Evolutionary conservation across 2,329 filamentous ascomycete genomes (phyloP).

Genomic region (Cercospora sp.): DNA sequence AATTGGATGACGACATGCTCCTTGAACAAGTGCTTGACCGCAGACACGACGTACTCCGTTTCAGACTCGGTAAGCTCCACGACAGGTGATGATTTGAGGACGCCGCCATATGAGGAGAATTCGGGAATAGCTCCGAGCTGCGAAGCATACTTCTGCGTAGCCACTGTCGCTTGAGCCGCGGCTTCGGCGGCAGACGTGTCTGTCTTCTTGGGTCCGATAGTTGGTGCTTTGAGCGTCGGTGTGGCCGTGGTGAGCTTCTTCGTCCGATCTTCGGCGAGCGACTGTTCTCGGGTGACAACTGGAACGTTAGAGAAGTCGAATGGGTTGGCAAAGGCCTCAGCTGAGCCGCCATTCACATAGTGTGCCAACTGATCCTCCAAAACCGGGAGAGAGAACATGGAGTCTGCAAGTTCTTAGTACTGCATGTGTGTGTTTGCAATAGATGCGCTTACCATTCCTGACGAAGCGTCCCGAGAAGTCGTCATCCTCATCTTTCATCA

Average conservation of each 20-base stretch:
- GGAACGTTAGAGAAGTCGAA: slow-evolving; percentile 93
- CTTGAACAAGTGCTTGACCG: slow-evolving; percentile 97
- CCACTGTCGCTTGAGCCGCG: slow-evolving; percentile 69
- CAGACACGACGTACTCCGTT: slow-evolving; percentile 92
- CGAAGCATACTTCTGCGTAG: slow-evolving; percentile 84
- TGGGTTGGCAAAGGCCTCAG: slow-evolving; percentile 75
- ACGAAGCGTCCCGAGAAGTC: slow-evolving; percentile 84
- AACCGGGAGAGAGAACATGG: slow-evolving; percentile 88
- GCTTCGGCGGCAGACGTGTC: slow-evolving; percentile 72
- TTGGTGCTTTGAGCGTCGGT: slow-evolving; percentile 90
- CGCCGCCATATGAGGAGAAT: slow-evolving; percentile 80
- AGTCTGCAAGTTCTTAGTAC: slow-evolving; percentile 59
- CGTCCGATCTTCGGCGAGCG: slow-evolving; percentile 90
- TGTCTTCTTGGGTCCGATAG: slow-evolving; percentile 73
- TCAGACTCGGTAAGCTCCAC: slow-evolving; percentile 95
- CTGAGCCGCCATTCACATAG: slow-evolving; percentile 92
- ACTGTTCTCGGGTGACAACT: slow-evolving; percentile 91
- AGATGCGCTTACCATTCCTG: slow-evolving; percentile 70
- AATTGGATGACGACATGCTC: slow-evolving; percentile 95
- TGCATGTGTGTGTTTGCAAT: not conserved
- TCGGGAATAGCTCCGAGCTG: slow-evolving; percentile 87
- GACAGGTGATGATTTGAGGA: slow-evolving; percentile 85
- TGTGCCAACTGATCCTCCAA: slow-evolving; percentile 97
- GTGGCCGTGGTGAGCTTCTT: slow-evolving; percentile 95
- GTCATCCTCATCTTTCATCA: slow-evolving; percentile 84